Base-by-base conservation (phyloP, 306 rosid genomes). In the Prunus dulcis region DNA sequence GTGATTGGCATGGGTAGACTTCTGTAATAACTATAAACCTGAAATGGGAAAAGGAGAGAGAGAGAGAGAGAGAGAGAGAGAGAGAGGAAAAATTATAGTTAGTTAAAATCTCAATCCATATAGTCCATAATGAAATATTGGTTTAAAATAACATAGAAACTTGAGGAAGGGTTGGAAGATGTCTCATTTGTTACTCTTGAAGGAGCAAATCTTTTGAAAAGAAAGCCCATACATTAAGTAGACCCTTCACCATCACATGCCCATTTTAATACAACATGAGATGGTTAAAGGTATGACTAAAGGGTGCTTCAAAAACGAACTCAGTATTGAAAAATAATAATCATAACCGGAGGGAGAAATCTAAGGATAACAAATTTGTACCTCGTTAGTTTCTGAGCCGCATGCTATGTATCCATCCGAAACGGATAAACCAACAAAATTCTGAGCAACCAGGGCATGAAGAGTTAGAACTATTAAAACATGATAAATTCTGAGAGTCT, bases 351-450 rank as follows among this genome's bases (percentile, higher is more conserved):
- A 55, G 62, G 18, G 56, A 66, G 43, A 65, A 60, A 57, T 63
- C 67, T 52, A 6, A 51, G 1, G 22, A 17, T 4, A 58, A 41
- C 23, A 41, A 73, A 57, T 14, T 25, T 20, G 34, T 79, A 91
- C 96, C 96, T 91, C 96, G 50, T 91, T 91, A 41, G 93, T 89
- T 84, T 91, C 96, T 67, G 91, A 91, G 49, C 96, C 96, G 51
- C 91, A 89, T 38, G 87, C 91, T 76, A 91, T 84, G 77, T 86
- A 87, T 69, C 87, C 96, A 75, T 87, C 91, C 71, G 62, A 81
- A 78, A 79, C 89, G 38, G 96, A 89, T 75, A 91, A 83, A 30
- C 96, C 96, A 30, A 91, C 93, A 19, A 91, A 91, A 78, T 91
- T 87, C 96, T 89, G 88, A 51, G 32, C 69, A 82, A 69, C 51